Evolutionary conservation across 768 basidiomycete species (phyloP).

Genomic region (Podaxis rugospora): DNA sequence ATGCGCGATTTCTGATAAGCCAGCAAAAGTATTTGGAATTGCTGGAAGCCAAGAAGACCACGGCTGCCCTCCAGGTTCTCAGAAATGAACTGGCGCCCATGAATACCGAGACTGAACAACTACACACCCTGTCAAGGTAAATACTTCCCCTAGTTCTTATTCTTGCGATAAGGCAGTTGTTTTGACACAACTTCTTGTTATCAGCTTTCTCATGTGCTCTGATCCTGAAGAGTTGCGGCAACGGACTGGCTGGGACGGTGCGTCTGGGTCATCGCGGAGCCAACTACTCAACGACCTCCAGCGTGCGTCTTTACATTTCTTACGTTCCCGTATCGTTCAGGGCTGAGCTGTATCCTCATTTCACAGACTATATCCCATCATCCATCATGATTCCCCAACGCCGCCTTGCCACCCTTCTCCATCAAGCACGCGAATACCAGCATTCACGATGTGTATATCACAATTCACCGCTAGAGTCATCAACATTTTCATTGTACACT

Average conservation of each 20-base stretch:
- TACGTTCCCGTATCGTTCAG: not conserved
- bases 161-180: slow-evolving; percentile 10
- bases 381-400: slow-evolving; percentile 90
- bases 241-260: slow-evolving; percentile 88
- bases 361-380: slow-evolving; percentile 80
- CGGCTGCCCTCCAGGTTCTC: slow-evolving; percentile 78
- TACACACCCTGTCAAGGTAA: slow-evolving; percentile 88
- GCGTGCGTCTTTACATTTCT: slow-evolving; percentile 41
- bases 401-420: slow-evolving; percentile 78
- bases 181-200: slow-evolving; percentile 15
- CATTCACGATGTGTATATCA: slow-evolving; percentile 83
- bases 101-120: slow-evolving; percentile 70
- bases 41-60: slow-evolving; percentile 76
- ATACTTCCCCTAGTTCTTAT: not conserved
- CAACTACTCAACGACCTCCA: slow-evolving; percentile 77
- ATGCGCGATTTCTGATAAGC: slow-evolving; percentile 81
- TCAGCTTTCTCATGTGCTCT: slow-evolving; percentile 89
- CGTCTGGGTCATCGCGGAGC: slow-evolving; percentile 71
- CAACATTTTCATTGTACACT: slow-evolving; percentile 75
- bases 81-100: slow-evolving; percentile 86
- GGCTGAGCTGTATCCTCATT: slow-evolving; percentile 8
- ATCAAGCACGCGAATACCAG: slow-evolving; percentile 83
- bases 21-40: slow-evolving; percentile 96
- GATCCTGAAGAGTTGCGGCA: slow-evolving; percentile 78
- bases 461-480: slow-evolving; percentile 54